Evolutionary conservation across 2,329 filamentous ascomycete genomes (phyloP).

Genomic region (Beauveria caledonica): DNA sequence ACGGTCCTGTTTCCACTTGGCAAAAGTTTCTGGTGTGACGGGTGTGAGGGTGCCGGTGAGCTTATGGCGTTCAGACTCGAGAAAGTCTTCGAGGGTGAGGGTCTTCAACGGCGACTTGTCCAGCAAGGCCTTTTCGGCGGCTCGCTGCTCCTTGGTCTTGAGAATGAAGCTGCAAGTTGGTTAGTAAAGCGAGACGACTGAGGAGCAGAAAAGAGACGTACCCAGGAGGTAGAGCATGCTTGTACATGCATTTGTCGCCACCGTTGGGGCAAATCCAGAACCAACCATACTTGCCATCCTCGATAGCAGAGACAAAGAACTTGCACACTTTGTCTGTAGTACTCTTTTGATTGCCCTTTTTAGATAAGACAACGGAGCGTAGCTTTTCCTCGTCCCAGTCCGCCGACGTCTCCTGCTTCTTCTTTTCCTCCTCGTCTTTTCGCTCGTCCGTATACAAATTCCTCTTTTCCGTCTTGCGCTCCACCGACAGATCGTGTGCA

Average conservation of each 20-base stretch:
- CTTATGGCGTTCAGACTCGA: slow-evolving; percentile 94
- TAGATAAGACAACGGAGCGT: slow-evolving; percentile 80
- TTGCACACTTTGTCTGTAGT: slow-evolving; percentile 99
- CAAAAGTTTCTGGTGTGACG: slow-evolving; percentile 85
- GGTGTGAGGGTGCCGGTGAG: slow-evolving; percentile 86
- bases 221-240: slow-evolving; percentile 90
- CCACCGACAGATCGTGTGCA: slow-evolving; percentile 79
- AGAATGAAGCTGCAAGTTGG: slow-evolving; percentile 65
- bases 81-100: slow-evolving; percentile 91
- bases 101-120: slow-evolving; percentile 95
- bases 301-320: slow-evolving; percentile 92
- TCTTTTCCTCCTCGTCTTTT: slow-evolving; percentile 61
- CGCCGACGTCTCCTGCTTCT: slow-evolving; percentile 86
- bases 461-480: slow-evolving; percentile 87
- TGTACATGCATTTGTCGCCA: slow-evolving; percentile 97
- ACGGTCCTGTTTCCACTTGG: slow-evolving; percentile 94
- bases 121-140: slow-evolving; percentile 88
- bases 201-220: slow-evolving; percentile 39
- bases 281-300: slow-evolving; percentile 98
- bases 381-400: slow-evolving; percentile 98
- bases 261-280: slow-evolving; percentile 98
- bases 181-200: slow-evolving; percentile 19
- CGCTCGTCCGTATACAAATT: slow-evolving; percentile 82
- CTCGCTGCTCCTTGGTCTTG: slow-evolving; percentile 95
- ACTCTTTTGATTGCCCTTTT: slow-evolving; percentile 94